phyloP scores from a whole-genome alignment of 805 yeast species.

The Candida schatavii region DNA sequence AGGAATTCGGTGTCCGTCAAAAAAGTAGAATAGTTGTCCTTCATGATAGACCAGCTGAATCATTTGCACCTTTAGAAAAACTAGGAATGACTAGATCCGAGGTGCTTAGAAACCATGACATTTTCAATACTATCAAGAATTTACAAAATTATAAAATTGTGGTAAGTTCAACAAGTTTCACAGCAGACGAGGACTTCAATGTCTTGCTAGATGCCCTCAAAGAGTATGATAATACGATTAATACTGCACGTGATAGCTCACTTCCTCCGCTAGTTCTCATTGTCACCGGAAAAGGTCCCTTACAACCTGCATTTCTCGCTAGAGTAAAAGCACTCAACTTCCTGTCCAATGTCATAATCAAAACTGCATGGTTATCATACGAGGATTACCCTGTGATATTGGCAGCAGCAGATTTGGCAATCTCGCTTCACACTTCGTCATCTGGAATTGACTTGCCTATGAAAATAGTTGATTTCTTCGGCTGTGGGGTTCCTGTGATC shows the following conservation, averaged over 20 bases:
- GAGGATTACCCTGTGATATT: conserved; percentile 79
- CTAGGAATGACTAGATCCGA: conserved; percentile 32
- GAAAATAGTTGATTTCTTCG: conserved; percentile 96
- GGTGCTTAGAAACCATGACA: conserved; percentile 18
- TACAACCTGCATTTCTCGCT: conserved; percentile 50
- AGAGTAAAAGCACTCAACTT: conserved; percentile 44
- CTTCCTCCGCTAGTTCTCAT: conserved; percentile 58
- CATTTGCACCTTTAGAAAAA: conserved; percentile 51
- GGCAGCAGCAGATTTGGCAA: conserved; percentile 78
- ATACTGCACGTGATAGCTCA: conserved; percentile 6
- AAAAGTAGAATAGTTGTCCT: conserved; percentile 54
- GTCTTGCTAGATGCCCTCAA: conserved; percentile 67
- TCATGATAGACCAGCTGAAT: conserved; percentile 82
- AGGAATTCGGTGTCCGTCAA: conserved; percentile 48
- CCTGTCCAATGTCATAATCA: conserved; percentile 51
- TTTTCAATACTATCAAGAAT: conserved; percentile 24
- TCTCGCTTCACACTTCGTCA: conserved; percentile 87
- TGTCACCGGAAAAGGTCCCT: conserved; percentile 98
- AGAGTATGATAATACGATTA: conserved; percentile 45
- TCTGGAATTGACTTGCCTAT: conserved; percentile 95
- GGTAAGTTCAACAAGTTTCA: conserved; percentile 87
- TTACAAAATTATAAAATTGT: conserved; percentile 53
- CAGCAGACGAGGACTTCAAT: conserved; percentile 89
- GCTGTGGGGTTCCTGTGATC: conserved; percentile 90
- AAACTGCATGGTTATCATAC: conserved; percentile 70